Base-by-base conservation (phyloP, 139 green algal species). In the Tetraselmis striata region DNA sequence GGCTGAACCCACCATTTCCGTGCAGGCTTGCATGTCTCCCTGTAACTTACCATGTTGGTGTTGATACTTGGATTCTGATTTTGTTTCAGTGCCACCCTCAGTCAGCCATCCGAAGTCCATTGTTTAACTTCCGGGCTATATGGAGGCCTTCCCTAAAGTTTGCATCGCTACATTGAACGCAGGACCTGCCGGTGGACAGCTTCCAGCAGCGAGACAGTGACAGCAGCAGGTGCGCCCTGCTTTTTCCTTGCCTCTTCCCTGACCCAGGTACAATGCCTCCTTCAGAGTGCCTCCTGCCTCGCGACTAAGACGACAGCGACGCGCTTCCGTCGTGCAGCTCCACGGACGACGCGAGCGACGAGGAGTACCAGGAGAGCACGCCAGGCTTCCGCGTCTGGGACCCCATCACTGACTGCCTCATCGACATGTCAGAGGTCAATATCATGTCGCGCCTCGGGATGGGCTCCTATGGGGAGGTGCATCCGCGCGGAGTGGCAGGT, bases 401-500 rank as follows among this genome's bases (percentile, higher is more conserved):
- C 45, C 45, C 45, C 29, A 59, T 32, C 67, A 29, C 78, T 11
- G 31, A 76, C 31, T 78, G 31, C 24, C 29, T 31, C 32, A 81
- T 80, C 31, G 77, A 82, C 29, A 58, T 80, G 25, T 75, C 28
- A 45, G 78, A 88, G 59, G 75, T 90, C 29, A 59, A 86, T 27
- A 59, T 87, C 30, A 30, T 59, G 30, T 74, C 82, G 59, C 91
- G 94, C 80, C 93, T 98, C 30, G 95, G 95, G 28, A 92, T 97
- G 25, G 95, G 95, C 77, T 90, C 80, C 31, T 97, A 91, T 85
- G 92, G 89, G 1, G 91, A 95, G 83, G 89, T 93, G 28, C 91
- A 89, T 82, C 86, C n/a, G 89, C 1, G 91, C 92, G 81, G 88
- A 95, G 32, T 98, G 92, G 86, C 82, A 87, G 31, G 77, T 67